Conservation (phyloP, 345 rosid species). For the Hibiscus syriacus region DNA sequence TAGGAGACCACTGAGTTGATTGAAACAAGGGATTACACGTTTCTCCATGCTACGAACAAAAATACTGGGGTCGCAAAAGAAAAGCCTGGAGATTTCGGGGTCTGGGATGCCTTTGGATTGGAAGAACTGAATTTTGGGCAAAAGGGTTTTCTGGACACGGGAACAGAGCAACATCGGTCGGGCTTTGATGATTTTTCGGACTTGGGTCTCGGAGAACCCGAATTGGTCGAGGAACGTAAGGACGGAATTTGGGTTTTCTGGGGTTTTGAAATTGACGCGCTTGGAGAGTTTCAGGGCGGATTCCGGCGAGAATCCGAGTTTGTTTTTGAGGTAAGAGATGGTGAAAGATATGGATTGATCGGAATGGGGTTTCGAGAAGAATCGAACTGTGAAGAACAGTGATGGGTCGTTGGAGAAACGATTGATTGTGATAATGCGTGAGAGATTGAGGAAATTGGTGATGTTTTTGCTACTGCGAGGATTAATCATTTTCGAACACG, state of each 20-base stretch:
- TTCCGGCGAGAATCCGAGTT: background rate
- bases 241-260: constrained; percentile 7
- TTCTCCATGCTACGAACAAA: constrained; percentile 18
- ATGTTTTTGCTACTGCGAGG: background rate
- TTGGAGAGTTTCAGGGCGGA: background rate
- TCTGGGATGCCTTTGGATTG: constrained; percentile 1
- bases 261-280: background rate
- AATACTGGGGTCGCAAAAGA: constrained; percentile 14
- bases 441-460: background rate
- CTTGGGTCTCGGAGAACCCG: constrained; percentile 17
- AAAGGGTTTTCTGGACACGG: constrained; percentile 11
- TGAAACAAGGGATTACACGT: constrained; percentile 17
- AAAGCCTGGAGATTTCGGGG: background rate
- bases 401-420: background rate
- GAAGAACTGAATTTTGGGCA: background rate
- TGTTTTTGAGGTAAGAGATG: constrained; percentile 9
- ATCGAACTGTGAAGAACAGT: constrained; percentile 1
- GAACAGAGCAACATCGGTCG: constrained; percentile 16
- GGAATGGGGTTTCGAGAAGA: background rate
- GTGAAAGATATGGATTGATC: constrained; percentile 10
- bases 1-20: constrained; percentile 14
- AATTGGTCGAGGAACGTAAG: background rate
- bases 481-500: background rate
- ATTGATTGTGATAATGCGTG: background rate
- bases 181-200: constrained; percentile 10